phyloP scores from a whole-genome alignment of 2,329 filamentous ascomycete genomes.

The Calcarisporium arbuscula region DNA sequence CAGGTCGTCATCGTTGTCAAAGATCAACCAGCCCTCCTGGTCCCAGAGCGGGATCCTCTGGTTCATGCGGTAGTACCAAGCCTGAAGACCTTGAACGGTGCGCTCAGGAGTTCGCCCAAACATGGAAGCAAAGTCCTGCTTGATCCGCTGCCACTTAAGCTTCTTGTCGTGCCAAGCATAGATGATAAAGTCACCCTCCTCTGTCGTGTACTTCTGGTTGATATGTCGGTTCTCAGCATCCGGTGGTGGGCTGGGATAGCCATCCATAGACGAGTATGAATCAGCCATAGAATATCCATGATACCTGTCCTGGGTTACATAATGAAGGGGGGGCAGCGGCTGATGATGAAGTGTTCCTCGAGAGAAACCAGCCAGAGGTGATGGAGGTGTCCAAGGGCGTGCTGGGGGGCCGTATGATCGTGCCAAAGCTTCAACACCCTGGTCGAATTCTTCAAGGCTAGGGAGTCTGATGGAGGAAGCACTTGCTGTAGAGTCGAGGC shows the following conservation, averaged over 20 bases:
- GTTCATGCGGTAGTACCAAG: conserved; percentile 39
- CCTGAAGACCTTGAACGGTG: conserved; percentile 34
- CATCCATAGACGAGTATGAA: conserved; percentile 17
- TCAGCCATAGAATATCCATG: conserved; percentile 16
- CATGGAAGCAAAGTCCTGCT: conserved; percentile 31
- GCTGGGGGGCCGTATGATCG: conserved; percentile 22
- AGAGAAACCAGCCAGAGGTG: conserved; percentile 19
- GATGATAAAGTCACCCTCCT: conserved; percentile 38
- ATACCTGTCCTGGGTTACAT: conserved; percentile 17
- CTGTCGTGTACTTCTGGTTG: conserved; percentile 37
- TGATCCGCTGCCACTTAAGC: conserved; percentile 34
- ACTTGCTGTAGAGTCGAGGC: conserved; percentile 9
- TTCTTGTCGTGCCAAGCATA: conserved; percentile 38
- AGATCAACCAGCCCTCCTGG: conserved; percentile 32
- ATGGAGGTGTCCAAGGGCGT: conserved; percentile 20
- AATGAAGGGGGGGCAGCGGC: conserved; percentile 15
- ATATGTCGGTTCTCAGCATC: conserved; percentile 32
- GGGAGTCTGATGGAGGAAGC: conserved; percentile 23
- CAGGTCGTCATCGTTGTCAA: conserved; percentile 31
- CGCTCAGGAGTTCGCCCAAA: conserved; percentile 31
- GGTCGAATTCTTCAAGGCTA: conserved; percentile 30
- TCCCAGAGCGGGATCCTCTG: conserved; percentile 34
- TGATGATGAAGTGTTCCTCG: conserved; percentile 17
- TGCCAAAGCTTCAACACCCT: conserved; percentile 29
- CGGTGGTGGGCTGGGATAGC: conserved; percentile 28